Base-by-base conservation (phyloP, 371 early-diverging fungal genomes). In the Chytridiales sp. region DNA sequence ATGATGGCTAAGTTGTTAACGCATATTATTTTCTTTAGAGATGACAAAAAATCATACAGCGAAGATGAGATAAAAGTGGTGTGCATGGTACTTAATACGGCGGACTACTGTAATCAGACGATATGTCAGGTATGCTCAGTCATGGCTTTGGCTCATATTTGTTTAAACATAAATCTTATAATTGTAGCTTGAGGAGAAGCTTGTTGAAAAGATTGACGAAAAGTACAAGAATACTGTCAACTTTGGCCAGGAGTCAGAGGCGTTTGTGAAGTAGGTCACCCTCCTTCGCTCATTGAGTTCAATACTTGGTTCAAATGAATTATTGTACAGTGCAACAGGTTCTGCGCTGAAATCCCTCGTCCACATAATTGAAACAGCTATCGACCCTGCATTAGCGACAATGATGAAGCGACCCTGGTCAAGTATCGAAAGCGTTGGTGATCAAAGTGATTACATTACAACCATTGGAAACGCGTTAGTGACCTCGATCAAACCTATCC, bases 91-190 rank as follows among this genome's bases (percentile, higher is more conserved):
- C 68, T 95, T 46, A 95, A 94, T 54, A 97, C 98, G 0, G 90
- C 92, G 0, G 97, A 97, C 66, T 97, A 96, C 71, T 96, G 97
- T 58, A 73, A 81, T 19, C 81, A 82, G n/a, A 92, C 93, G 0
- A 90, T 89, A 0, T 69, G 80, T 1, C 95, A 92, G 78, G 91
- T 38, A 26, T 31, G 41, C 6, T n/a, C 0, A 29, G 57, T 22
- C 13, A 36, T n/a, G n/a, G n/a, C n/a, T 41, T 53, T 9, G n/a
- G 11, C 36, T 29, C 40, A 24, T 47, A 50, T 42, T 36, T 52
- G 4, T n/a, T n/a, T n/a, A n/a, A n/a, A n/a, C n/a, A n/a, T n/a
- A n/a, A n/a, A n/a, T n/a, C n/a, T 44, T 46, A 30, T 39, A n/a
- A 46, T 13, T 38, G 35, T 59, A 90, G 86, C 77, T 96, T 11